Evolutionary conservation across 1,284 basidiomycete species (phyloP).

Genomic region (Trametes hirsuta): DNA sequence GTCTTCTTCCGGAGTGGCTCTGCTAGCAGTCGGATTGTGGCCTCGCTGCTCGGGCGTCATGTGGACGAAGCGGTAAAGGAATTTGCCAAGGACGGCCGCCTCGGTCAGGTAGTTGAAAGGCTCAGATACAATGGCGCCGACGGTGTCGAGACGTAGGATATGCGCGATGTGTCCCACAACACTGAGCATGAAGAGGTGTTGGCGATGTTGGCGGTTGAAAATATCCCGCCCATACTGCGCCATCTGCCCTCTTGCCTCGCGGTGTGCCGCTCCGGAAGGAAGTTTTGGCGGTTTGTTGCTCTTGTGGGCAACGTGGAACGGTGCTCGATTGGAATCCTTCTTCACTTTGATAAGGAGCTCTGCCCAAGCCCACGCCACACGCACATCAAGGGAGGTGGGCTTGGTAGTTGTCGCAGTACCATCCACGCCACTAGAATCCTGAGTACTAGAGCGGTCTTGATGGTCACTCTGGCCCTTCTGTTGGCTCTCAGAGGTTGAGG

Average conservation of each 20-base stretch:
- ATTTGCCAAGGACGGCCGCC: not conserved
- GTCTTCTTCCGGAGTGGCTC: conserved; percentile 6
- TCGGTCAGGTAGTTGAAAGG: conserved; percentile 13
- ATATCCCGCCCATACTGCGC: conserved; percentile 13
- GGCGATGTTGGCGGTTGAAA: conserved; percentile 23
- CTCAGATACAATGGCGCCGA: conserved; percentile 21
- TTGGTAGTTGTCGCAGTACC: too few relatives aligned
- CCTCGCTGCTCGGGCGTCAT: conserved; percentile 23
- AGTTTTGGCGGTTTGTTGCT: too few relatives aligned
- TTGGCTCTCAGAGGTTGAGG: too few relatives aligned
- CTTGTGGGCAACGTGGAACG: too few relatives aligned
- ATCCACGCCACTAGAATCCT: too few relatives aligned
- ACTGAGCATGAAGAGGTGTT: conserved; percentile 18
- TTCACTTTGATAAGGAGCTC: too few relatives aligned
- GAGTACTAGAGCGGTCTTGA: too few relatives aligned
- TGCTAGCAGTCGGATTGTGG: conserved; percentile 21
- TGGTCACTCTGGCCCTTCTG: too few relatives aligned
- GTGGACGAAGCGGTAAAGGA: conserved; percentile 25
- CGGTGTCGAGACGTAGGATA: conserved; percentile 27
- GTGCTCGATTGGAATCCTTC: too few relatives aligned
- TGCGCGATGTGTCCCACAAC: conserved; percentile 9
- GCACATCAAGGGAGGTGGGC: too few relatives aligned
- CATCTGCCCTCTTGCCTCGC: not conserved
- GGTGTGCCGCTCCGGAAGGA: too few relatives aligned
- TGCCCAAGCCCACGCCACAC: too few relatives aligned